Conservation (phyloP, 257 asterid genomes). For the Scutellaria galericulata region DNA sequence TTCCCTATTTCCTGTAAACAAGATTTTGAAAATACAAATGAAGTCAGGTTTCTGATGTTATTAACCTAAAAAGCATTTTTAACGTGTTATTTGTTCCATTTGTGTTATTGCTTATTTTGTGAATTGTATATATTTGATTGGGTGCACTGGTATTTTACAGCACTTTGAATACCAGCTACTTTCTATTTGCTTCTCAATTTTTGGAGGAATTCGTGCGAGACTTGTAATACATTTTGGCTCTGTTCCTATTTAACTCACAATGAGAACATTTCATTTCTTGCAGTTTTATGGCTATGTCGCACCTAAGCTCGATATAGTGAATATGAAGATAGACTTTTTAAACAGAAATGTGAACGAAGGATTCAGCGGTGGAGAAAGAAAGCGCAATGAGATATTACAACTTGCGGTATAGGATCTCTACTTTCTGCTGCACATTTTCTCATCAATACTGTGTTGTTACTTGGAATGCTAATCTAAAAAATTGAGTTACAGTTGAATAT, state of each 20-base stretch:
- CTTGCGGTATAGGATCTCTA: constrained; percentile 68
- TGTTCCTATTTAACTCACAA: constrained; percentile 18
- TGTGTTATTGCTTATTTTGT: constrained; percentile 14
- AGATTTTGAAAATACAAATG: neutral
- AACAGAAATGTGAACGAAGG: constrained; percentile 98
- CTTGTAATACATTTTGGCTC: neutral
- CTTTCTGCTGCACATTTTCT: constrained; percentile 21
- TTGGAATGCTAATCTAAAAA: neutral
- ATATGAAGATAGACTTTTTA: constrained; percentile 86
- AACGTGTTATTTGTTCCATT: neutral
- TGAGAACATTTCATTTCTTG: constrained; percentile 36
- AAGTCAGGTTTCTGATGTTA: neutral
- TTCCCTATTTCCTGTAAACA: neutral
- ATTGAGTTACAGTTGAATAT: constrained; percentile 7
- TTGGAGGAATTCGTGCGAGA: neutral
- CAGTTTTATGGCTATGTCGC: constrained; percentile 92
- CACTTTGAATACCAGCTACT: neutral
- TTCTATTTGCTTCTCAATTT: neutral
- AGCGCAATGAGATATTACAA: constrained; percentile 96
- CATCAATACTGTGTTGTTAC: neutral
- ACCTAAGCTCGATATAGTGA: constrained; percentile 85
- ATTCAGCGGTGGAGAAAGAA: constrained; percentile 98
- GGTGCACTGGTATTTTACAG: constrained; percentile 11
- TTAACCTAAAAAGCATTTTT: constrained; percentile 9
- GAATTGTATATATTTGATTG: constrained; percentile 13